A percentile compares a stretch with the other conserved stretches of the same genome.
Conservation (phyloP, 352 stramenopile species). For the Globisporangium orthogonon region DNA sequence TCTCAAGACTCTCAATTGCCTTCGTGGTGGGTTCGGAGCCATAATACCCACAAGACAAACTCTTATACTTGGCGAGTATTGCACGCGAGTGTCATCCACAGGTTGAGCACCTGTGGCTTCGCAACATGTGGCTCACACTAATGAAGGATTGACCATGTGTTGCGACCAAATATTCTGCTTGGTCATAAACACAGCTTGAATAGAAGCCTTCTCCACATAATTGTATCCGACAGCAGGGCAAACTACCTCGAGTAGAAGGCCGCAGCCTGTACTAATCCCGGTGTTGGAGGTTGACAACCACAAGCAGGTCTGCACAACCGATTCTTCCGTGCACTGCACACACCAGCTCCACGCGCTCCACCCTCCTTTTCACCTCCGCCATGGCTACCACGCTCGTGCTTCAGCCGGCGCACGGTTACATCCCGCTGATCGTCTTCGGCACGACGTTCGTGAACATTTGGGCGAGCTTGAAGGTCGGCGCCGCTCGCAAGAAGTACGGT, state of each 20-base stretch:
- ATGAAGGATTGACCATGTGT: too few relatives aligned
- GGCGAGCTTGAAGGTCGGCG: conserved; percentile 48
- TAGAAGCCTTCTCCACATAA: not conserved
- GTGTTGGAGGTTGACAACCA: not conserved
- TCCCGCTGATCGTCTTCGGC: conserved; percentile 51
- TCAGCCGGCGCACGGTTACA: conserved; percentile 54
- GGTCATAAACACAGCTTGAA: not conserved
- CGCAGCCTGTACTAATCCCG: not conserved
- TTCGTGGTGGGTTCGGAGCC: too few relatives aligned
- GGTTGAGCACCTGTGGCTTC: too few relatives aligned
- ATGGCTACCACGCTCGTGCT: conserved; percentile 35
- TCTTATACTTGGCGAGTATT: too few relatives aligned
- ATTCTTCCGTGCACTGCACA: not conserved
- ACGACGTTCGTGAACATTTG: conserved; percentile 48
- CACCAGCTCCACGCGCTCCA: not conserved
- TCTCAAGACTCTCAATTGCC: too few relatives aligned
- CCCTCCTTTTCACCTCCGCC: not conserved
- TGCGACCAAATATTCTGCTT: not conserved
- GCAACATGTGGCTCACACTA: too few relatives aligned
- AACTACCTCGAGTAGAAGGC: not conserved
- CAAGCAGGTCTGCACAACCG: not conserved
- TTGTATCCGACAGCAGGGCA: not conserved
- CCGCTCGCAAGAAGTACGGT: conserved; percentile 58
- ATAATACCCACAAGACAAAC: too few relatives aligned
- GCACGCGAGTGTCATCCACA: too few relatives aligned